Percentiles rank a stretch among this genome's conserved stretches.
phyloP scores from a whole-genome alignment of 2,329 filamentous ascomycete species.

The Aspergillus glaucus region DNA sequence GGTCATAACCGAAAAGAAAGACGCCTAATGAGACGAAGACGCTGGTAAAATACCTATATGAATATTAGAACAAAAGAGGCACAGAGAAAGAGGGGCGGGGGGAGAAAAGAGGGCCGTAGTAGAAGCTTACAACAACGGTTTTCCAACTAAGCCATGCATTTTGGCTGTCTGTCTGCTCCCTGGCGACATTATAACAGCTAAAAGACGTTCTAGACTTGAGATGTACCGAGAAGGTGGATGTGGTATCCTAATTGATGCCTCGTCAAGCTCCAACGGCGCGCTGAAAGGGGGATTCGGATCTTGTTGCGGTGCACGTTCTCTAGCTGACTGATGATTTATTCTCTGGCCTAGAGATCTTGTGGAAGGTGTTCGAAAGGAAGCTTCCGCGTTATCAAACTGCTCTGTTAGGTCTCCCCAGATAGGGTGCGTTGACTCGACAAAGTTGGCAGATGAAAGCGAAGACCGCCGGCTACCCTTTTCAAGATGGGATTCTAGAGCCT shows the following conservation, averaged over 20 bases:
- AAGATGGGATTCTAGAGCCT: conserved; percentile 37
- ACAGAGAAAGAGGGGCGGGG: neutral
- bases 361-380: conserved; percentile 69
- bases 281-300: conserved; percentile 52
- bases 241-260: conserved; percentile 64
- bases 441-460: conserved; percentile 45
- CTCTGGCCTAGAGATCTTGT: conserved; percentile 59
- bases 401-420: conserved; percentile 93
- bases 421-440: conserved; percentile 62
- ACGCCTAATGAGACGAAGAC: conserved; percentile 62
- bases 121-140: conserved; percentile 74
- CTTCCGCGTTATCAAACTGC: conserved; percentile 75
- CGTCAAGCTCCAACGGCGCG: conserved; percentile 33
- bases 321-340: conserved; percentile 6
- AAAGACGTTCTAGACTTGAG: conserved; percentile 59
- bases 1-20: conserved; percentile 60
- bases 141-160: conserved; percentile 89
- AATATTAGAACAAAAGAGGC: conserved; percentile 16
- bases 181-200: conserved; percentile 80
- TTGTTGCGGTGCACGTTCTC: conserved; percentile 42
- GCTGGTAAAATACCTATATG: conserved; percentile 79
- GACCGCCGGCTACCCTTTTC: conserved; percentile 48
- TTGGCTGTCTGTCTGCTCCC: conserved; percentile 61
- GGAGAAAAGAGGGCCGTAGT: conserved; percentile 3
- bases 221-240: conserved; percentile 58